Base-by-base conservation (phyloP, 306 rosid species). In the Geum urbanum region DNA sequence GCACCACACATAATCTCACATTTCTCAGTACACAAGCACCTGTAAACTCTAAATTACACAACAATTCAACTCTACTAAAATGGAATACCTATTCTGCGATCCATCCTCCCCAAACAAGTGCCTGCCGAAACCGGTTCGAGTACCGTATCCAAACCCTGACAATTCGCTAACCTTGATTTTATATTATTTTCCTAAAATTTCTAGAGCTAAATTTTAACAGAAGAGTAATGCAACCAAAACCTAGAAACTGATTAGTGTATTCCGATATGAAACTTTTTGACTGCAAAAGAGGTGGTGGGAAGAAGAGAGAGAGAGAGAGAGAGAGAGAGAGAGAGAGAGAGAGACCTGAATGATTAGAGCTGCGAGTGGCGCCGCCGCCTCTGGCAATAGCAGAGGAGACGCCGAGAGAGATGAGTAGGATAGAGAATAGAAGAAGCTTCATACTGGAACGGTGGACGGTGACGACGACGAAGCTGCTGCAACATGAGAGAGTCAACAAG, bases 331-430 rank as follows among this genome's bases (percentile, higher is more conserved):
- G 49, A 72, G 69, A 13, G 35, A 66, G 66, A 71, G 27, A 24
- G 27, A 71, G 48, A 89, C 96, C 97, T 85, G 88, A 48, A 54
- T 76, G 48, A 57, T 69, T 5, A 56, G 79, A 66, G 76, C 56
- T 63, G 12, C 16, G 62, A 16, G 49, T 73, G 27, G 27, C 27
- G 27, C 27, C 27, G 27, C 27, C 27, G 62, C 89, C 96, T 74
- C 83, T 76, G 12, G 96, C 94, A 62, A 69, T 14, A 22, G 78
- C 80, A 75, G 81, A 77, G 37, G 78, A 65, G 32, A 83, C 20
- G 71, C 61, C 11, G 37, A 77, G 71, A 71, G 73, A 83, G 60
- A 86, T 76, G 55, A 89, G 51, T 14, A 79, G 69, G 54, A 83
- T 70, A 59, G 83, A 74, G 56, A 79, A 50, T 45, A 24, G 27